phyloP scores from a whole-genome alignment of 768 basidiomycete genomes.

The Suillus weaverae region DNA sequence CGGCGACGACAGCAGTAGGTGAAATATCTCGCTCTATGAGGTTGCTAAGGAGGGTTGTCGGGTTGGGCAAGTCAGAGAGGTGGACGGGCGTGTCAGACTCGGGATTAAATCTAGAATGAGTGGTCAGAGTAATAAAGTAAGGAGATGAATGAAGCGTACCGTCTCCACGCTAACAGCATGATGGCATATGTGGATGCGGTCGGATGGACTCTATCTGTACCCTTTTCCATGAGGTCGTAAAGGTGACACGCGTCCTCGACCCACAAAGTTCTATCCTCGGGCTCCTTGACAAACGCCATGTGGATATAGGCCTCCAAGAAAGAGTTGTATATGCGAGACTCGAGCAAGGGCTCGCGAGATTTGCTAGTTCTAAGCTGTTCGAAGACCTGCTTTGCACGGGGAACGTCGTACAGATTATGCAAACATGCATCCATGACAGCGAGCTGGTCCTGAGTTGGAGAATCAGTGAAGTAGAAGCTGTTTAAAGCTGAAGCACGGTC shows the following conservation, averaged over 20 bases:
- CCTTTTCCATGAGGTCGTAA: slow-evolving; percentile 55
- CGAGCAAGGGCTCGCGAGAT: slow-evolving; percentile 47
- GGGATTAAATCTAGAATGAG: slow-evolving; percentile 37
- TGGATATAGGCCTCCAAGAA: slow-evolving; percentile 65
- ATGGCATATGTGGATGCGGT: slow-evolving; percentile 64
- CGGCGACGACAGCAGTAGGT: slow-evolving; percentile 52
- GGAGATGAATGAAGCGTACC: slow-evolving; percentile 38
- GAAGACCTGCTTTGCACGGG: slow-evolving; percentile 75
- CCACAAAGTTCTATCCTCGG: slow-evolving; percentile 52
- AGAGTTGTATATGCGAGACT: slow-evolving; percentile 56
- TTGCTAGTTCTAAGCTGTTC: slow-evolving; percentile 51
- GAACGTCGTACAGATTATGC: slow-evolving; percentile 70
- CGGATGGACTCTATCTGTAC: slow-evolving; percentile 47
- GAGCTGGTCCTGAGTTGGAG: slow-evolving; percentile 64
- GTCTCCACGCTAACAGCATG: slow-evolving; percentile 60
- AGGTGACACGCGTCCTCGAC: slow-evolving; percentile 60
- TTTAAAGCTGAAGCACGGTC: slow-evolving; percentile 41
- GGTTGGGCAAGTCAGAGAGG: slow-evolving; percentile 14
- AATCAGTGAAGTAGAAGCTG: slow-evolving; percentile 62
- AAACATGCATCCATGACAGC: slow-evolving; percentile 86
- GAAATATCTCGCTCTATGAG: slow-evolving; percentile 52
- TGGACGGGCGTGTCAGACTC: slow-evolving; percentile 28
- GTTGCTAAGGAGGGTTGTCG: slow-evolving; percentile 40
- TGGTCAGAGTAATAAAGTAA: slow-evolving; percentile 15
- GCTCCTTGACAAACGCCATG: slow-evolving; percentile 53